Evolutionary conservation across 163 green algal species (phyloP).

Genomic region (Scenedesmus sp.): DNA sequence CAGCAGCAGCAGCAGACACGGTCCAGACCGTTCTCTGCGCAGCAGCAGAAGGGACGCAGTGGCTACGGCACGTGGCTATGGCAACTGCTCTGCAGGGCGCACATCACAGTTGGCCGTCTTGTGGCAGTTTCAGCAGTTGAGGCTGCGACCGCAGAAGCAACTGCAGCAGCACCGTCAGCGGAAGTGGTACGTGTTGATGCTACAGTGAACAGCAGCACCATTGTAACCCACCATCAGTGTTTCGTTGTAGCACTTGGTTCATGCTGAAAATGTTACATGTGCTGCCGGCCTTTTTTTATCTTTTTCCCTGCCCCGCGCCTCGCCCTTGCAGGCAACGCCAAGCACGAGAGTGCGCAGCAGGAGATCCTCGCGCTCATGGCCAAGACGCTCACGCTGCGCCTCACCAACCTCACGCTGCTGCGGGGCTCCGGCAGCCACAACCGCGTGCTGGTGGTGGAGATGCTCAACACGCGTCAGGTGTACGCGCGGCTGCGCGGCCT

Average conservation of each 20-base stretch:
- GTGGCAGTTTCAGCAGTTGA: too few species aligned
- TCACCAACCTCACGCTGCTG: constrained; percentile 68
- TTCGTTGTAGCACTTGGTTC: background rate
- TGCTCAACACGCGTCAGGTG: constrained; percentile 41
- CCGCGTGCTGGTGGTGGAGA: constrained; percentile 70
- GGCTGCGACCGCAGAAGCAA: too few species aligned
- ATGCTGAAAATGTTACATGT: background rate
- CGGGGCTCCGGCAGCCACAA: constrained; percentile 63
- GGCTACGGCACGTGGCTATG: too few species aligned
- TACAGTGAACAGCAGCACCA: too few species aligned
- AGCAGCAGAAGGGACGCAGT: background rate
- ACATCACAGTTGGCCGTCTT: too few species aligned
- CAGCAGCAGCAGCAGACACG: background rate
- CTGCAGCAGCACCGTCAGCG: background rate
- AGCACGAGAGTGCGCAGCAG: constrained; percentile 48
- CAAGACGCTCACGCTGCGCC: constrained; percentile 64
- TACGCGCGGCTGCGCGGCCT: constrained; percentile 40
- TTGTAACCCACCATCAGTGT: too few species aligned
- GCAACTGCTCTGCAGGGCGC: background rate
- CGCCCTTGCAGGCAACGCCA: constrained; percentile 24
- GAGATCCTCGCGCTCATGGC: constrained; percentile 75
- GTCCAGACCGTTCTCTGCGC: background rate
- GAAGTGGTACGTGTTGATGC: too few species aligned
- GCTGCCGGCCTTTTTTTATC: background rate
- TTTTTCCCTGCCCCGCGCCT: background rate